phyloP scores from a whole-genome alignment of 164 flowering plant species.

The Vitis rotundifolia region DNA sequence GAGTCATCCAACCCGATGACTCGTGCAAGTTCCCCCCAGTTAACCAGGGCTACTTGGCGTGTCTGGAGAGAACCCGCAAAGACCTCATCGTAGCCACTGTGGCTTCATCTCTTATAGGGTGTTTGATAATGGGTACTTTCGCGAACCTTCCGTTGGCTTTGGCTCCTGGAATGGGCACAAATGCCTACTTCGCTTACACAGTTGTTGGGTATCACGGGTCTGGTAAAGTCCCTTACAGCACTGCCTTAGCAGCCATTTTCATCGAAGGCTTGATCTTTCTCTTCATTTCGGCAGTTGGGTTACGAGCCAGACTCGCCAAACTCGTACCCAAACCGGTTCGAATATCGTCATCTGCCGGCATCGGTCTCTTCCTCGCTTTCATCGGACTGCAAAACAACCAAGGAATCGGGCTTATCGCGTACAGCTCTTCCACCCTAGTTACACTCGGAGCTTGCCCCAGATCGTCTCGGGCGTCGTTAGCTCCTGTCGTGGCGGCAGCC shows the following conservation, averaged over 20 bases:
- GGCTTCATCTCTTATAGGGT: constrained; percentile 61
- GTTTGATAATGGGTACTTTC: constrained; percentile 70
- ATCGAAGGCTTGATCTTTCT: constrained; percentile 77
- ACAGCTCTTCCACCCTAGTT: constrained; percentile 68
- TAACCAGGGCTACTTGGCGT: constrained; percentile 58
- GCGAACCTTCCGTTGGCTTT: constrained; percentile 82
- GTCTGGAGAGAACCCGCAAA: constrained; percentile 39
- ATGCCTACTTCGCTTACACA: constrained; percentile 89
- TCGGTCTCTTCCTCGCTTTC: constrained; percentile 88
- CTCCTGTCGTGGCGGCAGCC: constrained; percentile 52
- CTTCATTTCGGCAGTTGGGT: constrained; percentile 67
- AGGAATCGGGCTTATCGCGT: constrained; percentile 81
- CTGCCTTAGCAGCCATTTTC: constrained; percentile 75
- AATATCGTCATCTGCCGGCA: constrained; percentile 80
- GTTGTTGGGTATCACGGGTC: constrained; percentile 96
- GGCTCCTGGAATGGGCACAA: constrained; percentile 95
- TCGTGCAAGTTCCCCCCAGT: constrained; percentile 62
- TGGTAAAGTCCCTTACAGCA: constrained; percentile 57
- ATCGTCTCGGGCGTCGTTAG: constrained; percentile 52
- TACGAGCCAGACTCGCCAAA: constrained; percentile 73
- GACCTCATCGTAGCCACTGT: constrained; percentile 74
- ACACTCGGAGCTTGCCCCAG: constrained; percentile 81
- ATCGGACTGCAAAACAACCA: constrained; percentile 81
- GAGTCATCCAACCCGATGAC: constrained; percentile 36
- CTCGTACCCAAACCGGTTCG: constrained; percentile 85